Base-by-base conservation (phyloP, 2,329 filamentous ascomycete genomes). In the Cladophialophora psammophila region DNA sequence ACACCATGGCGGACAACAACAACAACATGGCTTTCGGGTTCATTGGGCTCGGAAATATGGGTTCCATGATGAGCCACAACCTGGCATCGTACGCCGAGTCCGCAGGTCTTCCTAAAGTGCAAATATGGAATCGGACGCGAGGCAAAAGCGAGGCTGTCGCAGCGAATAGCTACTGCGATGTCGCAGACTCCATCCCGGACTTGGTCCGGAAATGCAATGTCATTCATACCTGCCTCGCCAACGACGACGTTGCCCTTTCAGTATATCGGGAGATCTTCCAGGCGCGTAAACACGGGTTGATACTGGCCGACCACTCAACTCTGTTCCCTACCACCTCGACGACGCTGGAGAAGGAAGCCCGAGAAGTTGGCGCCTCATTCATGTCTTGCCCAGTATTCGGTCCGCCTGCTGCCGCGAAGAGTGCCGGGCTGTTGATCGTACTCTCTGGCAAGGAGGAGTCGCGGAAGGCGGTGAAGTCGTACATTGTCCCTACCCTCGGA, bases 381-480 rank as follows among this genome's bases (percentile, higher is more conserved):
- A 63, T 63, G 60, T 63, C 60, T n/a, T 63, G 60, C 54, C 60
- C 60, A 3, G 60, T 63, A 15, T 63, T 63, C 18, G 60, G 60
- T 32, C 60, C 60, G 3, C 60, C 60, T 36, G 60, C 60, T 9
- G 53, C 53, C 32, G 60, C 60, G 5, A 63, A 63, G 52, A 63
- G 52, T 32, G 60, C 60, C 5, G 60, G 60, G 26, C 60, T 63
- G 18, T 45, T 63, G 50, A 48, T 63, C 15, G 60, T 56, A 12
- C 60, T 63, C 35, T 63, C 60, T 7, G 60, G 60, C 18, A 34
- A 1, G n/a, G 35, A 63, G 7, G 20, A 34, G 6, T 34, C 52
- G 15, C 35, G 53, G 10, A 15, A 48, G 35, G 56, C 35, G 40
- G 52, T 63, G n/a, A 55, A 63, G 52, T 45, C 50, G 50, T 63